Base-by-base conservation (phyloP, 2,329 filamentous ascomycete genomes). In the Parafenestella ontariensis region DNA sequence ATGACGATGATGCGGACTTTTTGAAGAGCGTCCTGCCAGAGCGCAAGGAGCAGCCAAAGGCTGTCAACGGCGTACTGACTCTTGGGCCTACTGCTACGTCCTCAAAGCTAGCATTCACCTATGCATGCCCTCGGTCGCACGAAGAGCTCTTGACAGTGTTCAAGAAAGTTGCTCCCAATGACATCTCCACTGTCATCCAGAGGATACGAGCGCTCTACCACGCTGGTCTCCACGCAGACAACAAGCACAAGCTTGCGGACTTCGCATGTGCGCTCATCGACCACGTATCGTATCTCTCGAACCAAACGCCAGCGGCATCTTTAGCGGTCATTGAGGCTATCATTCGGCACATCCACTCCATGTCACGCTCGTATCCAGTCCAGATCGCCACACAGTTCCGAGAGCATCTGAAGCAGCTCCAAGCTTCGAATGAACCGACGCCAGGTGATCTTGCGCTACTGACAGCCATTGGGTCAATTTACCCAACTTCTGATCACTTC, bases 401-500 rank as follows among this genome's bases (percentile, higher is more conserved):
- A 21, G 76, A 82, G n/a, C 88, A 90, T 60, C 82, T 99, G 20
- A 79, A 82, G 54, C 72, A 76, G 21, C 78, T 88, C 29, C 78
- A 84, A 36, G 74, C 82, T 11, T 76, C 82, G 1, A 81, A 86
- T 82, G 65, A 84, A 74, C 68, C 83, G 73, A 64, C 74, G 11
- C 72, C 82, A n/a, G 91, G 91, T 17, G 93, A 99, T 68, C 78
- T 99, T 18, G 78, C 92, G 20, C 78, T 96, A n/a, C 79, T 99
- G 31, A 93, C 91, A 0, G 92, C 91, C 0, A 86, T 97, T 55
- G 87, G 89, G 36, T 87, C 87, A 2, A 90, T 96, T 48, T 99
- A 96, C 69, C 93, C 95, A 4, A 96, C 95, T 0, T 97, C 93
- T 0, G 95, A 99, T 76, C 93, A 98, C 77, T 99, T 98, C 76